Base-by-base conservation (phyloP, 371 early-diverging fungal genomes). In the Rhizopus delemar region DNA sequence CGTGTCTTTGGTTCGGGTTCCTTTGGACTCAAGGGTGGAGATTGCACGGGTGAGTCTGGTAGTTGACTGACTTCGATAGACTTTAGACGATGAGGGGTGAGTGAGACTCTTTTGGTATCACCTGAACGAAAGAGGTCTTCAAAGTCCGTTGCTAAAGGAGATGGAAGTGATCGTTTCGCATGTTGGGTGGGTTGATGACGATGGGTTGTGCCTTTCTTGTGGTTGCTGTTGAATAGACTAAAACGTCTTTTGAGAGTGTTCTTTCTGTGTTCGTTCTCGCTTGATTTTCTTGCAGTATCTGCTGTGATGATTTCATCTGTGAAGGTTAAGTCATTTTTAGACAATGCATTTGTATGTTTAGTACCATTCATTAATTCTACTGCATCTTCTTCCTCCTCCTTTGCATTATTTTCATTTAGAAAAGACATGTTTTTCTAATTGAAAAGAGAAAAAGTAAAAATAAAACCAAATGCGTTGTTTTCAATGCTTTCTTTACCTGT, bases 61-160 rank as follows among this genome's bases (percentile, higher is more conserved):
- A 64, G 63, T 58, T 56, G 41, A 59, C 60, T 63, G 3, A 84
- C 74, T 59, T 86, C 86, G 41, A 86, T 84, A 0, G 84, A 80
- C 28, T 70, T 72, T 31, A 86, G 63, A 43, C 86, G 78, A 60
- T 79, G 82, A 5, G 86, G 86, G 13, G 86, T 86, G 38, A 86
- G 57, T 4, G 83, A 75, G 4, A 84, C 84, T 34, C 77, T 77
- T 70, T 81, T 78, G 0, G 86, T 86, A 32, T 78, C 72, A 32
- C 82, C 83, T 15, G 80, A 82, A 15, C 77, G 64, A 41, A 86
- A 78, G 4, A 86, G 48, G 35, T 78, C 80, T 45, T 86, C 86
- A 68, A 86, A 84, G 48, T 81, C 78, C 2, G 57, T 53, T 12
- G 58, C 28, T 16, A 46, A 36, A 8, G 55, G 46, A 34, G 49